Evolutionary conservation across 2,329 filamentous ascomycete species (phyloP).

Genomic region (Fusarium liriodendri): DNA sequence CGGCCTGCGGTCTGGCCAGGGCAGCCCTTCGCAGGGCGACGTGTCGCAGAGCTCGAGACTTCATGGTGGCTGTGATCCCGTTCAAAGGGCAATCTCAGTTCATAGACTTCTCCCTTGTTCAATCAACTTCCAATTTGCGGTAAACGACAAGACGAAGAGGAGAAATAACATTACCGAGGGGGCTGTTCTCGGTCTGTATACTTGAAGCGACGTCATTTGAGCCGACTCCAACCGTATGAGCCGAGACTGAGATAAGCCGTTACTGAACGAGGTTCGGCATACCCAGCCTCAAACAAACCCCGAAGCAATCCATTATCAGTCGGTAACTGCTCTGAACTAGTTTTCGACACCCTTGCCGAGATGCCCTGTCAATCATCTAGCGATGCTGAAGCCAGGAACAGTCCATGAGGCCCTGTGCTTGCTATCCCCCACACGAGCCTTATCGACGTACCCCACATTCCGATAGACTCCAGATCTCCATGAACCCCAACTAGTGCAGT

Average conservation of each 20-base stretch:
- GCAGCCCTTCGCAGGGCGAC: conserved; percentile 43
- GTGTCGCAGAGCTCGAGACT: conserved; percentile 47
- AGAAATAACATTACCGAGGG: conserved; percentile 38
- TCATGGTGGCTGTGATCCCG: conserved; percentile 44
- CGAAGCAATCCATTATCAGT: not conserved
- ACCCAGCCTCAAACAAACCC: conserved; percentile 12
- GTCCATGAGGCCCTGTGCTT: conserved; percentile 8
- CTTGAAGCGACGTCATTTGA: conserved; percentile 46
- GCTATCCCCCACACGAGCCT: conserved; percentile 35
- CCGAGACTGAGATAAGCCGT: conserved; percentile 43
- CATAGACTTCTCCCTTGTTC: conserved; percentile 12
- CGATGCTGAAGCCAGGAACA: not conserved
- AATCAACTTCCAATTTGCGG: conserved; percentile 6
- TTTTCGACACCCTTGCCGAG: not conserved
- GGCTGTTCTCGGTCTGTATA: conserved; percentile 28
- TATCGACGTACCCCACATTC: conserved; percentile 38
- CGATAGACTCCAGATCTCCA: conserved; percentile 29
- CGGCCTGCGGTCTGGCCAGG: conserved; percentile 36
- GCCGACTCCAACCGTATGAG: conserved; percentile 47
- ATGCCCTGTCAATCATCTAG: not conserved
- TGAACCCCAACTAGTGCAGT: conserved; percentile 4
- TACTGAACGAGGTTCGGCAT: conserved; percentile 40
- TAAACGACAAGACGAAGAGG: conserved; percentile 10
- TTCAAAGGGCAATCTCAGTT: conserved; percentile 2
- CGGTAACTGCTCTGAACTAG: not conserved